Evolutionary conservation across 2,329 filamentous ascomycete species (phyloP), one percentile per base, ranked within the genome.

Genomic region (Ceratocystis cacaofunesta): DNA sequence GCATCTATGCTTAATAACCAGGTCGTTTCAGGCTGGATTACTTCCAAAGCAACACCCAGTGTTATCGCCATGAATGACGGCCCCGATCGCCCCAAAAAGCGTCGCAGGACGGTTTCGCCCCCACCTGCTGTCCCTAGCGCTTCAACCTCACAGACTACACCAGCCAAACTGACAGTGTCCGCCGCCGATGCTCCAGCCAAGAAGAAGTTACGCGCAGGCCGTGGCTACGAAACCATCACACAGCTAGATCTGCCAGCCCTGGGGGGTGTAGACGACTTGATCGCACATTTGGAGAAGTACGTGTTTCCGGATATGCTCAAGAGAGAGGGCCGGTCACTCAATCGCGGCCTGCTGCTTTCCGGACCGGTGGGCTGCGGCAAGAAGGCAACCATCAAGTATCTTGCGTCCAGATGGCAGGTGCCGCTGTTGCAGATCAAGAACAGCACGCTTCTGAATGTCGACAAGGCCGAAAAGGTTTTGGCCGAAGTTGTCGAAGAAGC

Each of bases 361-460:
- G 90, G 90, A 0, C 90, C 90, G 0, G 84, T 87, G 0, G 89
- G 89, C 19, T 90, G 88, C 68, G 90, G 90, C 68, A 94, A 95
- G 73, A 90, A 85, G 0, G 85, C 89, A 73, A 82, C 92, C 60
- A 85, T 89, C 5, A 83, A 87, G 70, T 87, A 85, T 0, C 84
- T 89, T 68, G 89, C 90, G 1, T 85, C 87, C 1, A 82, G 85
- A 68, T 77, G 90, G 17, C 85, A 84, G 0, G 84, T 92, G 0
- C 88, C 89, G 0, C 87, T 92, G 67, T 82, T 95, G 63, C 83
- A 86, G 1, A 69, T 78, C 0, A 65, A 65, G 19, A 71, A 70
- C 0, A 70, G 69, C 2, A 76, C 75, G 19, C 72, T 78, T 1
- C 68, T 71, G 1, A 75, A 77, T n/a, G 70, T 70, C 0, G 76